Conservation (phyloP, 192 early-diverging fungal species). For the Pilaira anomala region DNA sequence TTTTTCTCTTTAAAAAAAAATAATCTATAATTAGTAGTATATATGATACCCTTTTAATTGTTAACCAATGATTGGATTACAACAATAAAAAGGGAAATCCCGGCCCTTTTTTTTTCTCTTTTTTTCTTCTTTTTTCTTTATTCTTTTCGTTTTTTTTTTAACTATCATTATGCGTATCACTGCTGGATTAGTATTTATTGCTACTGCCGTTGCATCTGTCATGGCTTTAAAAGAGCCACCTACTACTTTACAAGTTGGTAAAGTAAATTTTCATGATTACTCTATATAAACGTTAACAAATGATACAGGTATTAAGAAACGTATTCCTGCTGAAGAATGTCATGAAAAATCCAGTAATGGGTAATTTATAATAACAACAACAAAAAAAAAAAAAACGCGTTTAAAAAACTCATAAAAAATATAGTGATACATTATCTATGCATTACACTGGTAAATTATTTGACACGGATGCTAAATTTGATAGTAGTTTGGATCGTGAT, state of each 20-base stretch:
- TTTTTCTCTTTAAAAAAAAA: conserved; percentile 16
- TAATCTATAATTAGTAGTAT: no score
- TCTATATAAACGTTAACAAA: neutral
- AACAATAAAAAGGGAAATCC: no score
- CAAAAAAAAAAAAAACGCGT: neutral
- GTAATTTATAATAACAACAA: conserved; percentile 21
- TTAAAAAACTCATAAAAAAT: neutral
- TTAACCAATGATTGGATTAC: no score
- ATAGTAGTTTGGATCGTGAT: conserved; percentile 63
- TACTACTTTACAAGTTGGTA: conserved; percentile 49
- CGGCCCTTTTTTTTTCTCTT: no score
- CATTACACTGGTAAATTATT: conserved; percentile 74
- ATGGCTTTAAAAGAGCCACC: conserved; percentile 39
- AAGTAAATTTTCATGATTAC: neutral
- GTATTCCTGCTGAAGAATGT: conserved; percentile 52
- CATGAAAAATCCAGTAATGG: conserved; percentile 39
- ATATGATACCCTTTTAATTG: no score
- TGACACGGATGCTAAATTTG: conserved; percentile 66
- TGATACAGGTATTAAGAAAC: conserved; percentile 45
- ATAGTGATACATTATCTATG: conserved; percentile 66
- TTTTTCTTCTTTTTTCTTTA: no score
- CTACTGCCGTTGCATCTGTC: conserved; percentile 4
- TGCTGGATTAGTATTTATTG: neutral
- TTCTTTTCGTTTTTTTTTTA: no score
- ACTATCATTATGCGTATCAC: no score